Conservation (phyloP, 129 eudicot genomes). For the Tagetes patula region DNA sequence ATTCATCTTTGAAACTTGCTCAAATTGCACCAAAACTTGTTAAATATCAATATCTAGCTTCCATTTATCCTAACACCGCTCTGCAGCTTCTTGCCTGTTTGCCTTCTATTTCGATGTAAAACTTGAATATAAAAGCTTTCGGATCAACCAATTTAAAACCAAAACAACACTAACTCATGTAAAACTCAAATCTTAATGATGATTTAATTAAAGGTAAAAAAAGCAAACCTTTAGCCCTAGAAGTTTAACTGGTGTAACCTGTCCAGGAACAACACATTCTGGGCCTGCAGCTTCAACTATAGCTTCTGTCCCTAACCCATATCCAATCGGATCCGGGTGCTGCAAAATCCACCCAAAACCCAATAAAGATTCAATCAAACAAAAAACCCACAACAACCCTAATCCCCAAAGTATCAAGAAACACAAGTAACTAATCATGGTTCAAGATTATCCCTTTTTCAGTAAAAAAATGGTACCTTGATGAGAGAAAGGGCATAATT, state of each 20-base stretch:
- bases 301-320: constrained; percentile 80
- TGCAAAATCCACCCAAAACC: constrained; percentile 40
- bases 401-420: background rate
- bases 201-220: background rate
- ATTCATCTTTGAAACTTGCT: background rate
- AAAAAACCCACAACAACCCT: constrained; percentile 25
- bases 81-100: too few relatives aligned
- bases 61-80: background rate
- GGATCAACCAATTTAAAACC: background rate
- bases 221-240: constrained; percentile 75
- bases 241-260: constrained; percentile 59
- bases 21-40: constrained; percentile 10
- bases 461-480: constrained; percentile 41
- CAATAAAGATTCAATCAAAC: constrained; percentile 1
- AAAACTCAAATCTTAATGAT: background rate
- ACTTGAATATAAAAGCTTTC: background rate
- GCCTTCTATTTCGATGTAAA: too few relatives aligned
- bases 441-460: too few relatives aligned
- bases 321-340: constrained; percentile 87
- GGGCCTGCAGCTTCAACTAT: constrained; percentile 98
- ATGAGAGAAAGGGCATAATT: constrained; percentile 71
- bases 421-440: too few relatives aligned
- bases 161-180: background rate
- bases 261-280: constrained; percentile 95
- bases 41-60: constrained; percentile 13